These are phyloP conservation scores for Cicer pinnatifidum DNA, from an alignment of 306 rosid species.

Conservation along the genomic window DNA sequence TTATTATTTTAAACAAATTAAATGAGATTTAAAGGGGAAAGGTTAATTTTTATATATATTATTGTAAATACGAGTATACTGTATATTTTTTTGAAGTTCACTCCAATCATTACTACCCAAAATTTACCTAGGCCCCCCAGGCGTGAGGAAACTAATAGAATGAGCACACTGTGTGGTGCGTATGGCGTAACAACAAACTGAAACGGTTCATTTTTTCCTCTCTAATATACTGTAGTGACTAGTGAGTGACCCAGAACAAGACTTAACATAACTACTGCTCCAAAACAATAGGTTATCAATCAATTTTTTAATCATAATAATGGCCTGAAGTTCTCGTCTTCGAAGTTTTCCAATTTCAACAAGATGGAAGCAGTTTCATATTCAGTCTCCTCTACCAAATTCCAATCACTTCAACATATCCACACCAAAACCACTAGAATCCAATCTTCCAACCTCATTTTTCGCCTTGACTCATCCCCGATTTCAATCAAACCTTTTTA, in stretches of 20 bases:
- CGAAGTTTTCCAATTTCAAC: slow-evolving; percentile 3
- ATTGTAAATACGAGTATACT: too few species aligned
- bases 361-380: slow-evolving; percentile 62
- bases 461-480: slow-evolving; percentile 37
- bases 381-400: slow-evolving; percentile 48
- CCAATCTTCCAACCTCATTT: slow-evolving; percentile 47
- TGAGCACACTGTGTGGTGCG: slow-evolving; percentile 62
- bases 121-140: slow-evolving; percentile 14
- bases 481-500: slow-evolving; percentile 48
- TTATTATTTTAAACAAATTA: too few species aligned
- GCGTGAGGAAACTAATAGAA: neutral
- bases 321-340: slow-evolving; percentile 38
- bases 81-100: too few species aligned
- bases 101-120: too few species aligned
- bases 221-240: neutral
- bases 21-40: too few species aligned
- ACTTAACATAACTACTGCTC: neutral
- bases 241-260: neutral
- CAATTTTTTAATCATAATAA: neutral
- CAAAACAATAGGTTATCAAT: neutral
- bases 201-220: slow-evolving; percentile 38
- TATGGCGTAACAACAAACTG: slow-evolving; percentile 49
- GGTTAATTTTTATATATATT: too few species aligned
- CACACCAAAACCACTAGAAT: slow-evolving; percentile 36
- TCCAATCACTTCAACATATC: slow-evolving; percentile 45